Percentiles rank a stretch among this genome's conserved stretches.
Conservation (phyloP, 2,329 filamentous ascomycete species). For the Cladobotryum mycophilum region DNA sequence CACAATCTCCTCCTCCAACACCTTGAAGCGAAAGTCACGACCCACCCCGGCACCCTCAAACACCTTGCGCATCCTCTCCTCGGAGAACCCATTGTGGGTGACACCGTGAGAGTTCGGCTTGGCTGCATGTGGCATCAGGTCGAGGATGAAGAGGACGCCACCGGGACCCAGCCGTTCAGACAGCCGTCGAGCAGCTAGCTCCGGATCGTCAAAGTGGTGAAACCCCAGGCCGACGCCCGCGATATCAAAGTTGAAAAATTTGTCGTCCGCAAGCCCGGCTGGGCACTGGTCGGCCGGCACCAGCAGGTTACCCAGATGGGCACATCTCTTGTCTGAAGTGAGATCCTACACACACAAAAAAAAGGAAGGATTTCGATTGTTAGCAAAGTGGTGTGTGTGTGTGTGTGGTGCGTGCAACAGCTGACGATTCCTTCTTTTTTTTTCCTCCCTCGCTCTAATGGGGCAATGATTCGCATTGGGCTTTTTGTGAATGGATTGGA, state of each 20-base stretch:
- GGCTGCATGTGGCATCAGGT: conserved; percentile 53
- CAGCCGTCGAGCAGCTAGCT: conserved; percentile 51
- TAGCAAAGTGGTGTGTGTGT: too few relatives aligned
- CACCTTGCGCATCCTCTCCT: conserved; percentile 51
- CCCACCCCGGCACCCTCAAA: conserved; percentile 58
- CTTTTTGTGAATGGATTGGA: too few relatives aligned
- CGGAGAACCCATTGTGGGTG: conserved; percentile 59
- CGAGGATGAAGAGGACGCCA: conserved; percentile 61
- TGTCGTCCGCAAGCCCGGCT: conserved; percentile 48
- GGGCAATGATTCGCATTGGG: too few relatives aligned
- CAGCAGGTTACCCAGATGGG: conserved; percentile 53
- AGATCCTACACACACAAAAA: conserved; percentile 48
- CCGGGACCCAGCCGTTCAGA: conserved; percentile 57
- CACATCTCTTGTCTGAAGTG: conserved; percentile 45
- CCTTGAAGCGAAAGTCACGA: conserved; percentile 50
- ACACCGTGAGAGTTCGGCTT: conserved; percentile 41
- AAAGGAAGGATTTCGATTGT: neutral
- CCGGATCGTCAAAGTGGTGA: conserved; percentile 63
- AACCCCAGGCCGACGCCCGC: conserved; percentile 57
- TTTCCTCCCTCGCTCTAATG: too few relatives aligned
- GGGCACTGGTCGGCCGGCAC: conserved; percentile 41
- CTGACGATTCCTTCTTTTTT: too few relatives aligned
- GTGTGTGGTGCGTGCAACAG: too few relatives aligned
- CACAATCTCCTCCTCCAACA: conserved; percentile 44
- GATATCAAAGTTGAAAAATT: conserved; percentile 65